phyloP scores from a whole-genome alignment of 768 basidiomycete species.

The Mycena kentingensis region DNA sequence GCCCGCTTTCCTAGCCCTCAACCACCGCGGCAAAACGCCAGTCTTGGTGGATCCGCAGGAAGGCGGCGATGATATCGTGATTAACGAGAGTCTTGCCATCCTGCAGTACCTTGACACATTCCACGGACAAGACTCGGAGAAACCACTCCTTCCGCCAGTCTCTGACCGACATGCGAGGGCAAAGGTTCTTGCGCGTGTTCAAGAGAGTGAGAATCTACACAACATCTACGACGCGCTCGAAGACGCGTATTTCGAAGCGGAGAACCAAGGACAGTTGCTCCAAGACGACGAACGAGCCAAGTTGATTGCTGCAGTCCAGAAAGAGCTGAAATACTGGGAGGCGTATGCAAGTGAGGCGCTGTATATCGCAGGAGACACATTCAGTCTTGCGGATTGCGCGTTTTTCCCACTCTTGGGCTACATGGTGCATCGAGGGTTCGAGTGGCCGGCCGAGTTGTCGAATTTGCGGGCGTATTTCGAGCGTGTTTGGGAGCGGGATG shows the following conservation, averaged over 20 bases:
- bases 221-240: constrained; percentile 30
- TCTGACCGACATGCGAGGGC: constrained; percentile 21
- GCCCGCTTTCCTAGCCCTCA: constrained; percentile 29
- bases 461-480: constrained; percentile 26
- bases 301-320: constrained; percentile 22
- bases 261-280: constrained; percentile 19
- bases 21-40: constrained; percentile 33
- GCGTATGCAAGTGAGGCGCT: constrained; percentile 21
- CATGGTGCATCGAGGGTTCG: constrained; percentile 32
- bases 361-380: constrained; percentile 30
- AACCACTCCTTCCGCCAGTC: constrained; percentile 27
- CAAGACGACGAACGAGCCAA: constrained; percentile 12
- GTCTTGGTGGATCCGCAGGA: constrained; percentile 25
- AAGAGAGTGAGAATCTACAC: constrained; percentile 33
- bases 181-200: constrained; percentile 24
- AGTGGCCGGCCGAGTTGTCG: constrained; percentile 28
- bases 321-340: constrained; percentile 32
- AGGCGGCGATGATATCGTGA: constrained; percentile 8
- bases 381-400: constrained; percentile 31
- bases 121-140: constrained; percentile 18
- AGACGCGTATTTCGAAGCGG: constrained; percentile 28
- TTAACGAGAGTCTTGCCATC: constrained; percentile 34
- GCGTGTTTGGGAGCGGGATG: constrained; percentile 27
- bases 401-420: constrained; percentile 32
- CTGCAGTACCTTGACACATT: constrained; percentile 33